Conservation (phyloP, 495 filamentous ascomycete species). For the Cairneyella variabilis region DNA sequence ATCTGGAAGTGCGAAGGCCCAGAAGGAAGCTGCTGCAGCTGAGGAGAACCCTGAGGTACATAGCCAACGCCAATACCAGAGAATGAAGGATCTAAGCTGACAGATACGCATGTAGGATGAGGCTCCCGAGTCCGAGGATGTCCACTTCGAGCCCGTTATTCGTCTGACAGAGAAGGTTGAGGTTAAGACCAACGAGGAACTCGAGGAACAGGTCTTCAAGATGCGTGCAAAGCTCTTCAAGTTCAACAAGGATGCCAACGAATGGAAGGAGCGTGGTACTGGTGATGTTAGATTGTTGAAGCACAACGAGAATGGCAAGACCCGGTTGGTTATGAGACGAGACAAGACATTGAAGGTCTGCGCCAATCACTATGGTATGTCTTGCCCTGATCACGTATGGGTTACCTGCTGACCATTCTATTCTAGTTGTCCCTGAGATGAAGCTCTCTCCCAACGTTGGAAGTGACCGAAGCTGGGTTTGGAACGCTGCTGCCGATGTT, state of each 20-base stretch:
- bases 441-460: constrained; percentile 97
- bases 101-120: constrained; percentile 49
- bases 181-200: constrained; percentile 97
- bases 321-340: constrained; percentile 93
- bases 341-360: constrained; percentile 99
- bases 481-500: constrained; percentile 97
- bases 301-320: constrained; percentile 98
- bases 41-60: constrained; percentile 39
- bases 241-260: constrained; percentile 82
- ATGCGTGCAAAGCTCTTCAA: constrained; percentile 99
- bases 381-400: neutral
- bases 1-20: constrained; percentile 81
- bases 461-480: constrained; percentile 97
- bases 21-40: constrained; percentile 64
- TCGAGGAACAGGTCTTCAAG: constrained; percentile 96
- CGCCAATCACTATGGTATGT: constrained; percentile 99
- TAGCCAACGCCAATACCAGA: neutral
- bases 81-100: neutral
- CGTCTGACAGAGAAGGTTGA: constrained; percentile 94
- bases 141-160: constrained; percentile 96
- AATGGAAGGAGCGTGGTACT: constrained; percentile 99
- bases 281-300: constrained; percentile 95
- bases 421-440: constrained; percentile 88
- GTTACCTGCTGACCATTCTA: constrained; percentile 3
- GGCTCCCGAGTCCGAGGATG: constrained; percentile 78